Base-by-base conservation (phyloP, 768 basidiomycete species). In the Kondoa subrosea region DNA sequence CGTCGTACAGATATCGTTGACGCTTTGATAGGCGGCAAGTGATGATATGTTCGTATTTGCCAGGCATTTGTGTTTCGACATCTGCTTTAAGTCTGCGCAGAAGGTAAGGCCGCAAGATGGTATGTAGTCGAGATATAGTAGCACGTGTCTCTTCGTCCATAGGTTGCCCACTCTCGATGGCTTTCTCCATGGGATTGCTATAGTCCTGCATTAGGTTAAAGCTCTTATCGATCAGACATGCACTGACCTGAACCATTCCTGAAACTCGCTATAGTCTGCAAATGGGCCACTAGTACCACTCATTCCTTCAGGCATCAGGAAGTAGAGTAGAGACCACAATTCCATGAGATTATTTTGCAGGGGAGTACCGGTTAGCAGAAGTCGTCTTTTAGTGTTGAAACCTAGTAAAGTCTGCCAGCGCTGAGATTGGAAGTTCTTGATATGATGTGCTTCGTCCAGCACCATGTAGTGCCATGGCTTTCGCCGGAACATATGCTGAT, bases 21-120 rank as follows among this genome's bases (percentile, higher is more conserved):
- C 82, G 81, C 60, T 84, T 80, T 68, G 85, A 92, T 14, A 97
- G 80, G 0, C 90, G 90, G 0, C 91, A 90, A 73, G 93, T 95
- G 0, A 96, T 81, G 4, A 96, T 85, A 72, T 96, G 96, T 77
- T 72, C 72, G 64, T 68, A 70, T 72, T 79, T 80, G 4, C 77
- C 89, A 0, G 93, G 93, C 15, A 97, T 80, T 34, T 82, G 88
- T 66, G 82, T 81, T 79, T 96, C 93, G 29, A 96, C 92, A 72
- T 99, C 93, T 2, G 80, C 84, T 77, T 97, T 97, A 68, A 96
- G 82, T 21, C 93, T 84, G 17, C 93, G 85, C 0, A 99, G 81
- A n/a, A 99, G 82, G 81, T 96, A 99, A 0, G 93, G 93, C 69
- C 93, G 92, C 59, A 99, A 84, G 74, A 99, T 91, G 1, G 85